Conservation (phyloP, 169 alveolate genomes). For the Neospora caninum region DNA sequence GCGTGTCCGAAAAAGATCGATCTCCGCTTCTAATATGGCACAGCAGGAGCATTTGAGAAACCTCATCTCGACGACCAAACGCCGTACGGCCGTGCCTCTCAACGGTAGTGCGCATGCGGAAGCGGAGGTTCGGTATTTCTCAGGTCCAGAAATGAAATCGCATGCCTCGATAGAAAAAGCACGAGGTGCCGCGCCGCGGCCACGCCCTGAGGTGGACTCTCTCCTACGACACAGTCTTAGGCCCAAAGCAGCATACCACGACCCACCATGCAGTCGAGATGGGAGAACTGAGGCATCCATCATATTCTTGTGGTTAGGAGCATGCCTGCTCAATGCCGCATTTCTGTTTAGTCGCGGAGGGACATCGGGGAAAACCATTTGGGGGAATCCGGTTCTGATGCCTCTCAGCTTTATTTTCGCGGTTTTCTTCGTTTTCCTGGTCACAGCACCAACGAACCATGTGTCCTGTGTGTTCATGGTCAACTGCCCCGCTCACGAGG, state of each 20-base stretch:
- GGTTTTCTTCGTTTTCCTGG: neutral
- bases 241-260: neutral
- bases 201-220: neutral
- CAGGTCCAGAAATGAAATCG: neutral
- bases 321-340: slow-evolving; percentile 84
- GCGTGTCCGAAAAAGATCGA: no score
- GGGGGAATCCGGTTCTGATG: slow-evolving; percentile 76
- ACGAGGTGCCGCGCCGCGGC: neutral
- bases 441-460: slow-evolving; percentile 24
- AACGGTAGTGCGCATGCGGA: neutral
- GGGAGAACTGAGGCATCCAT: slow-evolving; percentile 81
- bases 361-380: slow-evolving; percentile 76
- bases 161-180: neutral
- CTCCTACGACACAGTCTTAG: neutral
- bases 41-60: no score
- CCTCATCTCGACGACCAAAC: no score
- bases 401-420: slow-evolving; percentile 33
- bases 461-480: slow-evolving; percentile 51
- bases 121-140: neutral
- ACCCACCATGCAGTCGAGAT: slow-evolving; percentile 75
- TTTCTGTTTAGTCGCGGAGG: slow-evolving; percentile 82
- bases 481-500: slow-evolving; percentile 50
- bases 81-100: neutral
- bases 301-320: slow-evolving; percentile 82
- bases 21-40: no score